phyloP scores from a whole-genome alignment of 1,284 basidiomycete genomes.

The Coniferiporia sulphurascens region DNA sequence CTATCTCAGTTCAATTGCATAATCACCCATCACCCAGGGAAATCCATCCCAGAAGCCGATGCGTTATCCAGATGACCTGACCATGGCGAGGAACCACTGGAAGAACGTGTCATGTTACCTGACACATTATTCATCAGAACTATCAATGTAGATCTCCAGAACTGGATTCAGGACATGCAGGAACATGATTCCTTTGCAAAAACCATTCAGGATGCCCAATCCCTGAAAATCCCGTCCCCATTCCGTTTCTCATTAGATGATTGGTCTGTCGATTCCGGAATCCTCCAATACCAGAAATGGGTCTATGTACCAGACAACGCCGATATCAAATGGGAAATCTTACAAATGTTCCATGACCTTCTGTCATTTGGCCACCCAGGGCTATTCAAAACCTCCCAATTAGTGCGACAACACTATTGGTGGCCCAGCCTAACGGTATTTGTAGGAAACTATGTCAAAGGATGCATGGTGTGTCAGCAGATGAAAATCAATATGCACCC shows the following conservation, averaged over 20 bases:
- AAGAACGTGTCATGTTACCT: constrained; percentile 30
- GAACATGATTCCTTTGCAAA: neutral
- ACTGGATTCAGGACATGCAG: neutral
- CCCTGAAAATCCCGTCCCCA: neutral
- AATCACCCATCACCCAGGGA: constrained; percentile 36
- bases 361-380: constrained; percentile 37
- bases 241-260: neutral
- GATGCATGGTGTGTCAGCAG: constrained; percentile 35
- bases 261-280: constrained; percentile 14
- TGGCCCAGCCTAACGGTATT: constrained; percentile 37
- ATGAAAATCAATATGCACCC: constrained; percentile 28
- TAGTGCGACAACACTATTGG: constrained; percentile 35
- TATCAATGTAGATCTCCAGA: constrained; percentile 12
- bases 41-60: constrained; percentile 31
- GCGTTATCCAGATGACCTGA: constrained; percentile 36
- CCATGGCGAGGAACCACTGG: constrained; percentile 26
- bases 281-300: constrained; percentile 18
- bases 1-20: constrained; percentile 34
- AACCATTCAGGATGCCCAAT: neutral
- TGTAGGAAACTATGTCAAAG: constrained; percentile 31
- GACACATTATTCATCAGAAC: constrained; percentile 23
- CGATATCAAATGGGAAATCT: constrained; percentile 23
- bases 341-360: constrained; percentile 29
- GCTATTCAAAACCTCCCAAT: constrained; percentile 31
- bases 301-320: constrained; percentile 24